Base-by-base conservation (phyloP, 2,329 filamentous ascomycete genomes). In the Venturiaceae sp. region DNA sequence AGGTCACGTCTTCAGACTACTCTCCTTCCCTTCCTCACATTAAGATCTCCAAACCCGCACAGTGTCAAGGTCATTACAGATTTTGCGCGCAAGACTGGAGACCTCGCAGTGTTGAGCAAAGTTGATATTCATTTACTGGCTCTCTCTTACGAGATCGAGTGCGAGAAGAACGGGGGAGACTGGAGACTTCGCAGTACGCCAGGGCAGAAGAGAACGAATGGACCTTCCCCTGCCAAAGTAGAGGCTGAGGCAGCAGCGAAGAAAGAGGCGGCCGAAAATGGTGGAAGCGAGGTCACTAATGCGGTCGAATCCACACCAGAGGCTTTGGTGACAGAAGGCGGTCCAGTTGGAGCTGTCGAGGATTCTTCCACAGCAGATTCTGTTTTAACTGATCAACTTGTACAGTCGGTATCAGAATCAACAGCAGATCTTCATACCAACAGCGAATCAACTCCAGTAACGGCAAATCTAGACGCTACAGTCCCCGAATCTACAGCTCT, bases 101-200 rank as follows among this genome's bases (percentile, higher is more conserved):
- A 99, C 71, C 80, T 92, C 62, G 83, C 87, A 11, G 92, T 96
- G 0, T 76, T 99, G 60, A 96, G 92, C 74, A 84, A 82, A 68
- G 88, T 91, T 1, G 94, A 99, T 83, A 77, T 97, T 61, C 88
- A 95, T 64, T 81, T 99, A 41, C 77, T 97, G 67, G 94, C 92
- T 8, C 77, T 99, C 58, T 88, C 90, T 1, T 97, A 97, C 71
- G 94, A 99, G 70, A 71, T 97, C n/a, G 92, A 97, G 66, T 88
- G 89, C 66, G 92, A 97, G 76, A 79, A 86, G 60, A 95, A 95
- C 69, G 84, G 85, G n/a, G 92, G 92, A 1, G 86, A 95, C 69
- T 95, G 90, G 87, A 82, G 92, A 60, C 68, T 96, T 71, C 80
- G 92, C 62, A 88, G 82, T 60, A 80, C 82, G 3, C 92, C 92